Evolutionary conservation across 140 eudicot genomes (phyloP).

Genomic region (Senecio squalidus): DNA sequence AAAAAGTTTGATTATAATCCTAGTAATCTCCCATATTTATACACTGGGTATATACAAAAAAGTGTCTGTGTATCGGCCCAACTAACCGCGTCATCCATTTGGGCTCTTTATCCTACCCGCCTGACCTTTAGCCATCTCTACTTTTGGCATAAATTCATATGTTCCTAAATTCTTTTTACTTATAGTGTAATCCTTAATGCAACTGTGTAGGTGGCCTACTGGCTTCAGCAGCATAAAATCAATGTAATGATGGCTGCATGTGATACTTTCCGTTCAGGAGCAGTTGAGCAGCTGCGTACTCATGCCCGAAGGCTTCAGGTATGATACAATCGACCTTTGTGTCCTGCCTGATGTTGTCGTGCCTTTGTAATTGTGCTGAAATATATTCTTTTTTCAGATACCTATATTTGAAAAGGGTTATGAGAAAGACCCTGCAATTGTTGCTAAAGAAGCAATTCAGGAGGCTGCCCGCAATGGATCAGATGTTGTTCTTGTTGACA

Average conservation of each 20-base stretch:
- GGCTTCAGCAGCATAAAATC: constrained; percentile 90
- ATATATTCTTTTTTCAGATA: constrained; percentile 28
- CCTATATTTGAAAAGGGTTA: constrained; percentile 90
- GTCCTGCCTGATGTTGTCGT: not conserved
- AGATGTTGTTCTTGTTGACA: constrained; percentile 55
- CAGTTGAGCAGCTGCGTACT: constrained; percentile 95
- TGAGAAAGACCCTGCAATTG: constrained; percentile 95
- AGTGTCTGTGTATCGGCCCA: no score
- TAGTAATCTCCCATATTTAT: no score
- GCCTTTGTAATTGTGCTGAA: not conserved
- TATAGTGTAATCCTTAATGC: constrained; percentile 12
- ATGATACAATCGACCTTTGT: constrained; percentile 1
- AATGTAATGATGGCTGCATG: constrained; percentile 99
- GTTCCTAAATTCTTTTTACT: not conserved
- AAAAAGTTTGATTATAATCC: no score
- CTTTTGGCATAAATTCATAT: not conserved
- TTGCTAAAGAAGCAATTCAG: constrained; percentile 82
- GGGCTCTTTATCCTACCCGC: not conserved
- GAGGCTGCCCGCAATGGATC: constrained; percentile 77
- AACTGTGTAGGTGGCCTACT: constrained; percentile 81
- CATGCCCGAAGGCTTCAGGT: constrained; percentile 99
- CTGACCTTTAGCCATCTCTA: not conserved
- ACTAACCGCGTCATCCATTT: no score
- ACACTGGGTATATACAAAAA: no score
- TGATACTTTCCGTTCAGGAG: constrained; percentile 97